Base-by-base conservation (phyloP, 2,329 filamentous ascomycete species). In the Tympanopsis confertula region DNA sequence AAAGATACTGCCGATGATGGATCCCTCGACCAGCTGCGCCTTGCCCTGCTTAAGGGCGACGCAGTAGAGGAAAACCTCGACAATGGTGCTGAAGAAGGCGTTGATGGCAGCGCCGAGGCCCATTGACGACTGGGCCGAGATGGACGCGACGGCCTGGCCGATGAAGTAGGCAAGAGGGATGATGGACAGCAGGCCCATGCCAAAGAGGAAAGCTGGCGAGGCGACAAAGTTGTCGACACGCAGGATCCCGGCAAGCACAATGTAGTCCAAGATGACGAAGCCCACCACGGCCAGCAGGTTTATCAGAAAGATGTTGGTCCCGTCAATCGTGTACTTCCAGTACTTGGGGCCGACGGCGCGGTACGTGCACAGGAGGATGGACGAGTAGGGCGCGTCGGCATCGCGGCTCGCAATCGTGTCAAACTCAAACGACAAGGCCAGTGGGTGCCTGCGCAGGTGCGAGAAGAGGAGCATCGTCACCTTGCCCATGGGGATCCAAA, bases 261-360 rank as follows among this genome's bases (percentile, higher is more conserved):
- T 78, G 69, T 89, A 96, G 65, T 98, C 91, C 46, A 94, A 77
- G 44, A 98, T 93, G 51, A 89, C 84, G 53, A 98, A 95, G 18
- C 85, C 65, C 13, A 98, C 91, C 14, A 98, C 75, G 10, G 78
- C 83, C 64, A 96, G 85, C 40, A 98, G 73, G 56, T 98, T 98
- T 67, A 98, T 95, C 47, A 98, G 77, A 63, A 98, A 96, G 54
- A 98, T 94, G 61, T 98, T 98, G 43, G 91, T 98, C 39, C 91
- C 91, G 54, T 98, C 91, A 41, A 98, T 71, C 3, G 91, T 98
- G 62, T 98, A 98, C 62, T 98, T 98, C 89, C 93, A 98, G 66
- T 98, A 98, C 58, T 89, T 89, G 47, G 78, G 69, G 12, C 91
- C 91, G 12, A 93, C 89, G 32, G 91, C 91, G 41, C 91, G 83